These are phyloP conservation scores for Ustilago vetiveriae DNA, from an alignment of 1,284 basidiomycete genomes.

Conservation along the genomic window DNA sequence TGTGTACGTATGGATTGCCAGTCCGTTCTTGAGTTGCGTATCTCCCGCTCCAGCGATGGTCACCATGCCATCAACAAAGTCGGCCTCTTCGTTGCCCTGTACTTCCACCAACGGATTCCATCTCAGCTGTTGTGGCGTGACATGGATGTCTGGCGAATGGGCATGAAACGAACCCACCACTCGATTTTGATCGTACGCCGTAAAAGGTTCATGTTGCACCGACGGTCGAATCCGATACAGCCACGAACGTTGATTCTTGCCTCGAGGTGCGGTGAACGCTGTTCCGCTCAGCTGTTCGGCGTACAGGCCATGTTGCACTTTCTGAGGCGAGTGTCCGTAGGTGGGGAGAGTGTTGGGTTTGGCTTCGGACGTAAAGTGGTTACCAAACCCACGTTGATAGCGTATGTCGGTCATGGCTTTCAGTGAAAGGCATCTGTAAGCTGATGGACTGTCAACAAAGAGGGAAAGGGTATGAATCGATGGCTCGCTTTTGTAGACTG, in stretches of 20 bases:
- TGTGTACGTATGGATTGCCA: conserved; percentile 73
- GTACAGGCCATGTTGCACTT: conserved; percentile 74
- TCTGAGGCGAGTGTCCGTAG: conserved; percentile 75
- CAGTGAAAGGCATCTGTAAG: not conserved
- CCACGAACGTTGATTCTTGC: conserved; percentile 70
- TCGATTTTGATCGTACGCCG: conserved; percentile 74
- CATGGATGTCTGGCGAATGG: conserved; percentile 71
- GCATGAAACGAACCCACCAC: conserved; percentile 53
- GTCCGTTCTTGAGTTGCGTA: conserved; percentile 70
- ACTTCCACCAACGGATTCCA: conserved; percentile 73
- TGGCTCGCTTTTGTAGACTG: no score
- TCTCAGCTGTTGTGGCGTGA: conserved; percentile 74
- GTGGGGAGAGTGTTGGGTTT: conserved; percentile 73
- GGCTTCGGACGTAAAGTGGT: conserved; percentile 63
- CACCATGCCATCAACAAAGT: conserved; percentile 75
- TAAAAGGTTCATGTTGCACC: conserved; percentile 76
- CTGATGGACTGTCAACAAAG: no score
- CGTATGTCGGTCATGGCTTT: conserved; percentile 18
- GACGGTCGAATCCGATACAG: conserved; percentile 73
- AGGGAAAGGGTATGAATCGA: no score
- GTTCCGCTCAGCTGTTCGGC: conserved; percentile 75
- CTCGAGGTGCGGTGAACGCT: conserved; percentile 73
- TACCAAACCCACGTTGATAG: conserved; percentile 62
- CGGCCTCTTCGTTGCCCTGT: conserved; percentile 68
- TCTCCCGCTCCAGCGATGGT: conserved; percentile 76